Evolutionary conservation across 2,329 filamentous ascomycete genomes (phyloP).

Genomic region (Claviceps pusilla): DNA sequence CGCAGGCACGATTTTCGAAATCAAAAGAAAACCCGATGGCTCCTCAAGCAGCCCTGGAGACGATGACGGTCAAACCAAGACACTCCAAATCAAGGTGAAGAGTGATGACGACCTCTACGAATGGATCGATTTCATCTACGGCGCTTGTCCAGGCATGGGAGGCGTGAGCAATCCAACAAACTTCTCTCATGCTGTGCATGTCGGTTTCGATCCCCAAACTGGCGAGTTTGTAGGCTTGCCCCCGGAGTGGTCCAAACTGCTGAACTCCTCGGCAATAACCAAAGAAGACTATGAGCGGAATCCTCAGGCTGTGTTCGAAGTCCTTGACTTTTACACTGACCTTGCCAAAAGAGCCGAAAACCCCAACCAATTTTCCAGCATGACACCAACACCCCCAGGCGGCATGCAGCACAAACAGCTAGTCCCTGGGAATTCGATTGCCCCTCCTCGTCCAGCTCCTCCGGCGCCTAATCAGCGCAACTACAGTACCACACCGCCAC

Average conservation of each 20-base stretch:
- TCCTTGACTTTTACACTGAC: conserved; percentile 73
- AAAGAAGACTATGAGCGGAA: conserved; percentile 98
- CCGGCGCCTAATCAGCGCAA: conserved; percentile 25
- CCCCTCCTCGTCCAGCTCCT: conserved; percentile 53
- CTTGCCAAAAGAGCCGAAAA: conserved; percentile 63
- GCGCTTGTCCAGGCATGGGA: conserved; percentile 90
- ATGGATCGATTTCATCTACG: conserved; percentile 97
- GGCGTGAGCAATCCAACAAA: conserved; percentile 97
- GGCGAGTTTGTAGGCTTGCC: conserved; percentile 91
- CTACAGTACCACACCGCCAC: conserved; percentile 23
- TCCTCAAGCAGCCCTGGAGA: conserved; percentile 57
- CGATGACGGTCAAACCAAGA: conserved; percentile 66
- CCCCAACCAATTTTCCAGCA: conserved; percentile 50
- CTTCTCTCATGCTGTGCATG: conserved; percentile 92
- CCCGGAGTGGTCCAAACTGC: conserved; percentile 89
- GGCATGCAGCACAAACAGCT: conserved; percentile 46
- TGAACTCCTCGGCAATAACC: conserved; percentile 92
- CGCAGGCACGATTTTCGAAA: conserved; percentile 84
- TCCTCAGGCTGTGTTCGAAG: conserved; percentile 70
- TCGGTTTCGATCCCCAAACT: conserved; percentile 89
- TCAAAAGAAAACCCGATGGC: conserved; percentile 60
- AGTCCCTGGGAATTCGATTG: conserved; percentile 42
- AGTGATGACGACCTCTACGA: conserved; percentile 94
- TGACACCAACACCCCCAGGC: conserved; percentile 52
- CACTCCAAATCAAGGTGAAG: conserved; percentile 85